Evolutionary conservation across 306 rosid genomes (phyloP), one percentile per base, ranked within the genome.

Genomic region (Datisca glomerata): DNA sequence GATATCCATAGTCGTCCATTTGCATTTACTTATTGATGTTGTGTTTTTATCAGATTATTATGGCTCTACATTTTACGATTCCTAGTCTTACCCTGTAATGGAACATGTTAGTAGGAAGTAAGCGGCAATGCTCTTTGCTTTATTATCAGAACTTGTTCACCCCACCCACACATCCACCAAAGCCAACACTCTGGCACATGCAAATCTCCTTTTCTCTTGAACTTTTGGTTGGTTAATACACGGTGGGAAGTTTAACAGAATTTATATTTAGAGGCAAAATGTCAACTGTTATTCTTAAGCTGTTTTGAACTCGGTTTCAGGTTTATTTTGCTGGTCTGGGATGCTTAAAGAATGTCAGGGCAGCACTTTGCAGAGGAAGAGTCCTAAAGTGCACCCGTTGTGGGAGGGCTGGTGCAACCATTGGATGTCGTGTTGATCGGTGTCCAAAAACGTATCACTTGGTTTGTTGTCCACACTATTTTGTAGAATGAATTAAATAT

Each of bases 261-360:
- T n/a, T n/a, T n/a, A n/a, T n/a, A 3, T 52, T 12, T 18, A 15
- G 8, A 27, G 24, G 39, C 10, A 11, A 9, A 38, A n/a, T 51
- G 32, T 13, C 29, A 16, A 44, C 24, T 20, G 16, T 28, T 11
- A 41, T 40, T 41, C 23, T 41, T 24, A 18, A 53, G 27, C 28
- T n/a, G 25, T 27, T 18, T 12, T 12, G 21, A 20, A 53, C 20
- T 34, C 21, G 53, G 56, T 72, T 79, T 64, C 87, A 89, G 97
- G 97, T 89, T 53, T 89, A 89, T 69, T 89, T 89, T 77, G 94
- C 97, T 64, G 89, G 93, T 59, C 66, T 89, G 81, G 97, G 97
- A 38, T 74, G 97, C 71, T 80, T 89, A 59, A 89, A 80, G 68
- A 89, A 83, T 68, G 82, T 83, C 55, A 77, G 95, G 64, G 97